Percentiles rank a stretch among this genome's conserved stretches.
These are phyloP conservation scores for Rhamnella rubrinervis DNA, from an alignment of 331 rosid genomes.

Conservation along the genomic window DNA sequence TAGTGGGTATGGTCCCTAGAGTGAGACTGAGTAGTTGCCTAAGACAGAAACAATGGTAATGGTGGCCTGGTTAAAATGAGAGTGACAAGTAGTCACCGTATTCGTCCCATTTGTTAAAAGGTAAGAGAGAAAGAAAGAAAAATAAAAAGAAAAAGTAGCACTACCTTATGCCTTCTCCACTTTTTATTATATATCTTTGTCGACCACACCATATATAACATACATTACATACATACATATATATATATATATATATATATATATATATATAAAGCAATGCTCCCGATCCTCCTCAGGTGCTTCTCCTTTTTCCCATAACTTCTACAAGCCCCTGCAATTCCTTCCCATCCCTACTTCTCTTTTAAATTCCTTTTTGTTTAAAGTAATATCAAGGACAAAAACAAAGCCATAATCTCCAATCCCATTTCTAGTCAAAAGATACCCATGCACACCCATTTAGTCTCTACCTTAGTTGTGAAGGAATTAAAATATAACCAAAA, in stretches of 20 bases:
- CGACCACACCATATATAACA: constrained; percentile 27
- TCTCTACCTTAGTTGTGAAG: constrained; percentile 41
- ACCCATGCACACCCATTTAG: constrained; percentile 13
- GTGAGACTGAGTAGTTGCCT: constrained; percentile 29
- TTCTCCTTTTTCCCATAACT: constrained; percentile 27
- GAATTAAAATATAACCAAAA: constrained; percentile 23
- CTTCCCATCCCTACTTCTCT: constrained; percentile 33
- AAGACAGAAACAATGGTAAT: constrained; percentile 9
- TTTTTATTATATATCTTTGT: constrained; percentile 20
- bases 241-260: no score
- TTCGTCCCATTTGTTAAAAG: constrained; percentile 23
- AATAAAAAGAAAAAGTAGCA: not conserved
- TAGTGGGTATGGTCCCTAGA: constrained; percentile 18
- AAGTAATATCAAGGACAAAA: constrained; percentile 37
- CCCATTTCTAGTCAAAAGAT: constrained; percentile 36
- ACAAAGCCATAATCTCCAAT: constrained; percentile 31
- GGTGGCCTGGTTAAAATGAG: not conserved
- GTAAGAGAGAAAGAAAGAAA: not conserved
- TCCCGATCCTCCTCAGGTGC: constrained; percentile 41
- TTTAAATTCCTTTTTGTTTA: constrained; percentile 7
- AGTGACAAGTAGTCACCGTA: constrained; percentile 26
- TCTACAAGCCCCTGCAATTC: constrained; percentile 32
- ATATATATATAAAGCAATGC: constrained; percentile 27
- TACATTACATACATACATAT: constrained; percentile 26
- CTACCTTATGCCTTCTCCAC: constrained; percentile 18